A percentile compares a stretch with the other conserved stretches of the same genome.
These are phyloP conservation scores for Saccharomyces pastorianus DNA, from an alignment of 1,139 yeast species.

Conservation along the genomic window DNA sequence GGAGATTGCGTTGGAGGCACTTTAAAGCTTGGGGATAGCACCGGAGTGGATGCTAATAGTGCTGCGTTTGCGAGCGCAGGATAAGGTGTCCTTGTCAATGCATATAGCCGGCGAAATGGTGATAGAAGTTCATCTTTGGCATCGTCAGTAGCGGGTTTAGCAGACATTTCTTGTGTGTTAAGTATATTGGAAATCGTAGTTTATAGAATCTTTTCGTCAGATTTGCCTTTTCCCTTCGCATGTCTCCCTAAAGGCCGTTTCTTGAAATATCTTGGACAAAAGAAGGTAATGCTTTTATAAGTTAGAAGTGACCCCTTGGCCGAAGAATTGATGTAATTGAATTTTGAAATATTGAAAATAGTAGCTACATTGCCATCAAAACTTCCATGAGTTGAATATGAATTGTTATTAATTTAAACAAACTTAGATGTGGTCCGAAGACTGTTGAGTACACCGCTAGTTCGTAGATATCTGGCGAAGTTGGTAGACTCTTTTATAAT, in stretches of 20 bases:
- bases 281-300: neutral
- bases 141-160: neutral
- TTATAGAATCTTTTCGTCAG: neutral
- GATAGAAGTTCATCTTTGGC: slow-evolving; percentile 10
- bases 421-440: neutral
- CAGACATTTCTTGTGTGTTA: neutral
- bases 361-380: neutral
- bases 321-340: neutral
- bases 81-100: slow-evolving; percentile 41
- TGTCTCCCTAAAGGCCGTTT: neutral
- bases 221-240: neutral
- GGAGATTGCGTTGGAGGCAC: slow-evolving; percentile 9
- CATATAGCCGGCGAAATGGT: slow-evolving; percentile 23
- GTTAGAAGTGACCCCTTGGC: neutral
- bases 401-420: neutral
- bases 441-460: neutral
- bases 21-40: slow-evolving; percentile 30
- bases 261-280: neutral
- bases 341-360: neutral
- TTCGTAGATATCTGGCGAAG: neutral
- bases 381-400: neutral
- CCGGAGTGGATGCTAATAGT: slow-evolving; percentile 40
- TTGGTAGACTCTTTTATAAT: neutral
- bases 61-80: slow-evolving; percentile 45
- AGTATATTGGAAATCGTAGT: neutral